These are phyloP conservation scores for Talaromyces sp. DNA, from an alignment of 2,329 filamentous ascomycete species.

Conservation along the genomic window DNA sequence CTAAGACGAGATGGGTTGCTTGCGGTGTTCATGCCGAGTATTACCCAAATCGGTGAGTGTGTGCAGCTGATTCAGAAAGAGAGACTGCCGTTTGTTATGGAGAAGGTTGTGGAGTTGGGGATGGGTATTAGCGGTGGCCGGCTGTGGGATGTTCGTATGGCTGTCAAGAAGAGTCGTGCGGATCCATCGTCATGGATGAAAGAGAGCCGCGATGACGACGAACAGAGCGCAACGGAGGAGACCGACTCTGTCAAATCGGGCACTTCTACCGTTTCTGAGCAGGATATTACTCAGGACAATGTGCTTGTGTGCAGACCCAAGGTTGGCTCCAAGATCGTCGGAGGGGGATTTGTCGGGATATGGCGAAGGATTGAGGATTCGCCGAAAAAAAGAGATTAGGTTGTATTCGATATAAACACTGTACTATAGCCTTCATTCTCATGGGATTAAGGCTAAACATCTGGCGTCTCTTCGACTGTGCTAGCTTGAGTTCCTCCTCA, in stretches of 20 bases:
- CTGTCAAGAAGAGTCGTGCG: constrained; percentile 37
- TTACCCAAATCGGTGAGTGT: constrained; percentile 73
- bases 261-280: constrained; percentile 16
- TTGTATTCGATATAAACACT: not conserved
- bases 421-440: no score
- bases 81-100: constrained; percentile 53
- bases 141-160: constrained; percentile 48
- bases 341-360: constrained; percentile 54
- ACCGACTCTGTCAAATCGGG: not conserved
- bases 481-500: no score
- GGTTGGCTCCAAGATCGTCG: constrained; percentile 48
- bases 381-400: not conserved
- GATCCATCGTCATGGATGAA: constrained; percentile 35
- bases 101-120: constrained; percentile 48
- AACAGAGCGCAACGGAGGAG: constrained; percentile 19
- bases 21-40: constrained; percentile 71
- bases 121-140: constrained; percentile 48
- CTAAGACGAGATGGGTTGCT: constrained; percentile 65
- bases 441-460: no score
- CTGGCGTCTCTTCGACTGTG: no score
- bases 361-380: constrained; percentile 46
- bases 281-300: constrained; percentile 25
- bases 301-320: constrained; percentile 55
- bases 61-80: constrained; percentile 55
- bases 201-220: constrained; percentile 16